phyloP scores from a whole-genome alignment of 73 alveolate species.

The Uronychia setigera region DNA sequence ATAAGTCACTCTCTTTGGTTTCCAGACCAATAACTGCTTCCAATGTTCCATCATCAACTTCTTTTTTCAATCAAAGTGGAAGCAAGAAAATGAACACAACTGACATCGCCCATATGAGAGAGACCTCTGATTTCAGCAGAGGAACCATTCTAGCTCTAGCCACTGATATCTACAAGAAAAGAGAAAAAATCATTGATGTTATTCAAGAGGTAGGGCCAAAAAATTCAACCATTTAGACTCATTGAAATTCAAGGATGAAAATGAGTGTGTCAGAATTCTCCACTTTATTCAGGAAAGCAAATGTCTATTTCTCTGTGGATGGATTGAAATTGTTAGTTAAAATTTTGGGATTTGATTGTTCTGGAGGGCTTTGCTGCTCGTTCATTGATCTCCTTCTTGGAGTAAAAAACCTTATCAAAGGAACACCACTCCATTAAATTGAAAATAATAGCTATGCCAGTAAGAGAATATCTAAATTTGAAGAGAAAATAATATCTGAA shows the following conservation, averaged over 20 bases:
- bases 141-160: neutral
- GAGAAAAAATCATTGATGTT: neutral
- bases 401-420: neutral
- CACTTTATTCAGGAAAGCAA: neutral
- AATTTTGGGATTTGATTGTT: neutral
- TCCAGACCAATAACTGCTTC: neutral
- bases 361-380: neutral
- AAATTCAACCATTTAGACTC: neutral
- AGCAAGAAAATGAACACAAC: neutral
- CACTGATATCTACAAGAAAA: neutral
- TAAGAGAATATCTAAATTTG: too few relatives aligned
- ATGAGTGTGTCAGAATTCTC: neutral
- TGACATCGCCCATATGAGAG: neutral
- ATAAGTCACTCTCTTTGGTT: neutral
- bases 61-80: neutral
- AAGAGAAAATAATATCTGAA: neutral
- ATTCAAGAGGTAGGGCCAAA: neutral
- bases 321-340: neutral
- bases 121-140: neutral
- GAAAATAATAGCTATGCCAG: neutral
- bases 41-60: neutral
- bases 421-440: neutral
- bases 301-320: neutral
- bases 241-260: neutral
- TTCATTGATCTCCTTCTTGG: neutral